Percentiles rank a stretch among this genome's conserved stretches.
Conservation (phyloP, 2,329 filamentous ascomycete genomes). For the Calonectria pauciramosa region DNA sequence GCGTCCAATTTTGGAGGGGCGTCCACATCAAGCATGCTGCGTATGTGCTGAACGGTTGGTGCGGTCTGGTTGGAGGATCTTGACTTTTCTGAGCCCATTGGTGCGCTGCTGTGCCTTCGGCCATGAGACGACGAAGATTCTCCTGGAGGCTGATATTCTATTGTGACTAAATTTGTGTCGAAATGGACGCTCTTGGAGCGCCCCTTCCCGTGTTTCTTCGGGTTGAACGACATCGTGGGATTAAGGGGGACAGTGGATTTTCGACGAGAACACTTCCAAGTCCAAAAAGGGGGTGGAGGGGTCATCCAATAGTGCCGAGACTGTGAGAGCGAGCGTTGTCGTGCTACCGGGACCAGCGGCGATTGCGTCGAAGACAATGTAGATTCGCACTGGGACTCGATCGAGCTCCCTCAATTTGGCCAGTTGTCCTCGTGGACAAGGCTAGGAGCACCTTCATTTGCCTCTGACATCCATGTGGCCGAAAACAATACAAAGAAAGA, state of each 20-base stretch:
- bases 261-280: slow-evolving; percentile 43
- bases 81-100: slow-evolving; percentile 9
- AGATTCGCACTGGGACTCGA: slow-evolving; percentile 7
- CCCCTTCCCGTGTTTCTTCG: slow-evolving; percentile 59
- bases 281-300: slow-evolving; percentile 51
- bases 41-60: slow-evolving; percentile 52
- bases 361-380: slow-evolving; percentile 36
- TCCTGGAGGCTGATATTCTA: slow-evolving; percentile 29
- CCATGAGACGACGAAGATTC: slow-evolving; percentile 32
- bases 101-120: slow-evolving; percentile 52
- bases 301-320: slow-evolving; percentile 63
- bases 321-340: slow-evolving; percentile 55
- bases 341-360: slow-evolving; percentile 48
- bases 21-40: slow-evolving; percentile 69
- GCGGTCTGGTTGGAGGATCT: neutral
- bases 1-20: slow-evolving; percentile 60
- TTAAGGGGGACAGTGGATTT: slow-evolving; percentile 45
- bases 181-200: slow-evolving; percentile 65
- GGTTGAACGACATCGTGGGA: slow-evolving; percentile 56
- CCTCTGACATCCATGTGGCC: slow-evolving; percentile 45
- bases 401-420: slow-evolving; percentile 23
- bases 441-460: slow-evolving; percentile 41
- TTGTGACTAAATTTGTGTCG: slow-evolving; percentile 49
- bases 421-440: slow-evolving; percentile 40
- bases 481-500: slow-evolving; percentile 46